Evolutionary conservation across 1,139 yeast species (phyloP), one percentile per base, ranked within the genome.

Genomic region (Taphrina wiesneri): DNA sequence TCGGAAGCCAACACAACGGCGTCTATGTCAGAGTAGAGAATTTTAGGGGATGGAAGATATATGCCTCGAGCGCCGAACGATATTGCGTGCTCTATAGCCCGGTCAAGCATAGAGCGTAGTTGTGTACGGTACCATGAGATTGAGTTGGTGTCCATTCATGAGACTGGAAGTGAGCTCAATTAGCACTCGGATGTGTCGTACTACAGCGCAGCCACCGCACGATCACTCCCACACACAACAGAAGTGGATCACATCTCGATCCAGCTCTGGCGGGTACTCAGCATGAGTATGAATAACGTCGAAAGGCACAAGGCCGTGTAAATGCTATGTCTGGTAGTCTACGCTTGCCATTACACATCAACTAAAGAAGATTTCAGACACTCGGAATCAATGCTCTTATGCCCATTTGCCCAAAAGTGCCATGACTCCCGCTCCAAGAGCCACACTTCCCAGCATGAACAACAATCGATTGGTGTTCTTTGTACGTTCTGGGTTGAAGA

Each of bases 401-500:
- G 96, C 96, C 96, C 96, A 89, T 75, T 83, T 87, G 69, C 96
- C 96, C 68, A 90, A 78, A 65, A 90, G 79, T 1, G 96, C 92
- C 96, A 90, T 90, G 63, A 88, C 74, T 66, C 88, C 95, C 26
- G 90, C 86, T 69, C 96, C 96, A 85, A 71, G 67, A 74, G 71
- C 67, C 72, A 64, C 67, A 73, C 73, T 61, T 81, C 71, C 76
- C 76, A 71, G 73, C 79, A 69, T 77, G 54, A 30, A 51, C 28
- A 34, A 23, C 59, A 83, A 72, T 74, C 69, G 65, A 39, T 62
- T 62, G 59, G 71, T 47, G 52, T 68, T 67, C 60, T 70, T 70
- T 46, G 75, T 70, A 72, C 84, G 83, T 72, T 85, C 85, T 67
- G 83, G 82, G 34, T 88, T 81, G 74, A 81, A 87, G 72, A 90